Percentiles rank a stretch among this genome's conserved stretches.
Evolutionary conservation across 257 asterid species (phyloP).

Genomic region (Lycium ferocissimum): DNA sequence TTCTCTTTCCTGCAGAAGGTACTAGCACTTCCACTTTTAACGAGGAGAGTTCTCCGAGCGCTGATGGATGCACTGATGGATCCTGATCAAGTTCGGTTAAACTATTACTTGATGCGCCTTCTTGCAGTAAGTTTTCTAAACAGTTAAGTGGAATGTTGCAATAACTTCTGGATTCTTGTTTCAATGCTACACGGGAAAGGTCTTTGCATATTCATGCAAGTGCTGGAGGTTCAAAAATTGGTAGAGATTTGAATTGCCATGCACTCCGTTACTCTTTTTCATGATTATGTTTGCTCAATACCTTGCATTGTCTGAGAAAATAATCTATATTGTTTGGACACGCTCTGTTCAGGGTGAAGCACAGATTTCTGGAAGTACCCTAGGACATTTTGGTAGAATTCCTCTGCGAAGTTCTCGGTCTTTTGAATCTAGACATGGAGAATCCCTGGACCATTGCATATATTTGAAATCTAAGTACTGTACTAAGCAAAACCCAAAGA

Average conservation of each 20-base stretch:
- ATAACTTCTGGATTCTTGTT: constrained; percentile 3
- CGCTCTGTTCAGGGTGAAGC: constrained; percentile 11
- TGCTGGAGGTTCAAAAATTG: neutral
- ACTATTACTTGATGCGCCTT: constrained; percentile 61
- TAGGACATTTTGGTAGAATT: neutral
- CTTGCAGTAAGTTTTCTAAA: constrained; percentile 54
- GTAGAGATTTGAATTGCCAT: neutral
- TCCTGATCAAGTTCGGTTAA: constrained; percentile 59
- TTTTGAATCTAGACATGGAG: neutral
- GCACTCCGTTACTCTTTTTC: neutral
- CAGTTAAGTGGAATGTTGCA: neutral
- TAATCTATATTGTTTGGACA: neutral
- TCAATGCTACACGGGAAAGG: neutral
- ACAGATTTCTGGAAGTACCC: neutral
- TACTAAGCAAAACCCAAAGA: neutral
- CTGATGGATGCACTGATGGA: constrained; percentile 52
- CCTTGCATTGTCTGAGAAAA: neutral
- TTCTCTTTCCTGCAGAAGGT: constrained; percentile 49
- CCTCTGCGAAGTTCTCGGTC: neutral
- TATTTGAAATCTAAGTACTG: neutral
- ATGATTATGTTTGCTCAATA: neutral
- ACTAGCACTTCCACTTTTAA: constrained; percentile 52
- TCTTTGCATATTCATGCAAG: neutral
- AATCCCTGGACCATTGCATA: neutral
- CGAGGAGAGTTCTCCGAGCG: constrained; percentile 43